Conservation (phyloP, 768 basidiomycete genomes). For the Boletus coccyginus region DNA sequence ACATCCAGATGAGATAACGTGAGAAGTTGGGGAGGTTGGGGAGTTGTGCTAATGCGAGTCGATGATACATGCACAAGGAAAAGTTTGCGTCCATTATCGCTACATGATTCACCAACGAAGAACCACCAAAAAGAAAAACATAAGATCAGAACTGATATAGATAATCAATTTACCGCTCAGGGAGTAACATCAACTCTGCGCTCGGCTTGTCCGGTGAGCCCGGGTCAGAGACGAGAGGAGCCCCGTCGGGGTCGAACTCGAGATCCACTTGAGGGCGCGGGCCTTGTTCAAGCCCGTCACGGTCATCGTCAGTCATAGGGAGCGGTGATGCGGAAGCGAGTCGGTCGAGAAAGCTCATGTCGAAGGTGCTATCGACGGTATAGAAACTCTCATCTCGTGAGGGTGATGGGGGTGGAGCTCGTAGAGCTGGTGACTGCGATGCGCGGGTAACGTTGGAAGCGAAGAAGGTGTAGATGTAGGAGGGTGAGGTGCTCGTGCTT, state of each 20-base stretch:
- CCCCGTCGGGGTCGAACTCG: slow-evolving; percentile 45
- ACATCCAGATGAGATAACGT: slow-evolving; percentile 17
- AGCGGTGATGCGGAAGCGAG: slow-evolving; percentile 36
- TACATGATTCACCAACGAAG: slow-evolving; percentile 11
- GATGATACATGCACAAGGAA: slow-evolving; percentile 16
- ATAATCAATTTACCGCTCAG: slow-evolving; percentile 38
- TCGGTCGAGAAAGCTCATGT: slow-evolving; percentile 42
- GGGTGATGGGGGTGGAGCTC: background rate
- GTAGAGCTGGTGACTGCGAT: slow-evolving; percentile 10
- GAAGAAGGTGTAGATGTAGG: slow-evolving; percentile 48
- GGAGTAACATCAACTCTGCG: slow-evolving; percentile 39
- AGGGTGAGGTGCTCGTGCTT: slow-evolving; percentile 15
- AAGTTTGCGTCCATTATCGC: slow-evolving; percentile 19
- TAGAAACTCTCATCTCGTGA: slow-evolving; percentile 21
- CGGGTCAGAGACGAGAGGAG: slow-evolving; percentile 34
- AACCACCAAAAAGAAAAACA: background rate
- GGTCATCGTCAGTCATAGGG: slow-evolving; percentile 36
- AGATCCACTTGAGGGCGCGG: slow-evolving; percentile 15
- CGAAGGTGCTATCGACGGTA: slow-evolving; percentile 25
- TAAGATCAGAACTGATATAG: background rate
- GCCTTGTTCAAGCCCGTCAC: slow-evolving; percentile 10
- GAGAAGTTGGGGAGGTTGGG: background rate
- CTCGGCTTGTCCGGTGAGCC: slow-evolving; percentile 44
- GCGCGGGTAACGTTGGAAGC: slow-evolving; percentile 40
- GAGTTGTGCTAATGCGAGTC: slow-evolving; percentile 11